Evolutionary conservation across 805 yeast genomes (phyloP).

Genomic region (Hanseniaspora meyeri): DNA sequence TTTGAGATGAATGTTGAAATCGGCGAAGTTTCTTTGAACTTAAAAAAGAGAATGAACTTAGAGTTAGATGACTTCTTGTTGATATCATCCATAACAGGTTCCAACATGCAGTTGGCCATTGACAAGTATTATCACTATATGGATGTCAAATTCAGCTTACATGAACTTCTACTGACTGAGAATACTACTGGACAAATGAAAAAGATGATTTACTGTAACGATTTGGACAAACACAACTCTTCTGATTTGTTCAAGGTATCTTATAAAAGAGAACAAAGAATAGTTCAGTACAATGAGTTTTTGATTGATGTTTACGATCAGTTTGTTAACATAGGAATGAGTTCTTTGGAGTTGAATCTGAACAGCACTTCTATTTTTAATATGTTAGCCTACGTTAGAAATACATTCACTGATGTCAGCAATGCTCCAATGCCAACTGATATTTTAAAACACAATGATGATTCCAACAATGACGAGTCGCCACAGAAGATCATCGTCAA

Average conservation of each 20-base stretch:
- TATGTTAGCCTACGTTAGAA: conserved; percentile 63
- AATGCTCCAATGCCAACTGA: conserved; percentile 60
- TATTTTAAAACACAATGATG: conserved; percentile 53
- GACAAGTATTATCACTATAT: conserved; percentile 48
- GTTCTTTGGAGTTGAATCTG: conserved; percentile 63
- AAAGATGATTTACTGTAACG: conserved; percentile 55
- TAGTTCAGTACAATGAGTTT: conserved; percentile 41
- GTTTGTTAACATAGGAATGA: conserved; percentile 55
- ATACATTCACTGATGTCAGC: conserved; percentile 78
- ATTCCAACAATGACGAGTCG: conserved; percentile 38
- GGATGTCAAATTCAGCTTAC: conserved; percentile 51
- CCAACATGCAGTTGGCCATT: conserved; percentile 47
- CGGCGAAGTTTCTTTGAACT: conserved; percentile 45
- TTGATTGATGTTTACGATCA: conserved; percentile 64
- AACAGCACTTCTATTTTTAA: conserved; percentile 70
- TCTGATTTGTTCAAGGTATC: conserved; percentile 44
- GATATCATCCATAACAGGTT: conserved; percentile 62
- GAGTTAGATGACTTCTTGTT: conserved; percentile 49
- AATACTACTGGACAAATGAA: conserved; percentile 52
- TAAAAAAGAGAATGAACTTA: conserved; percentile 57
- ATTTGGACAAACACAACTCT: conserved; percentile 28
- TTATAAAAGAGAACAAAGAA: conserved; percentile 47
- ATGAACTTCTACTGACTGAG: conserved; percentile 62
- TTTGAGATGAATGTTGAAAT: conserved; percentile 67
- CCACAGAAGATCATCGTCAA: conserved; percentile 66